phyloP scores from a whole-genome alignment of 768 basidiomycete genomes.

The Wakefieldia striispora region DNA sequence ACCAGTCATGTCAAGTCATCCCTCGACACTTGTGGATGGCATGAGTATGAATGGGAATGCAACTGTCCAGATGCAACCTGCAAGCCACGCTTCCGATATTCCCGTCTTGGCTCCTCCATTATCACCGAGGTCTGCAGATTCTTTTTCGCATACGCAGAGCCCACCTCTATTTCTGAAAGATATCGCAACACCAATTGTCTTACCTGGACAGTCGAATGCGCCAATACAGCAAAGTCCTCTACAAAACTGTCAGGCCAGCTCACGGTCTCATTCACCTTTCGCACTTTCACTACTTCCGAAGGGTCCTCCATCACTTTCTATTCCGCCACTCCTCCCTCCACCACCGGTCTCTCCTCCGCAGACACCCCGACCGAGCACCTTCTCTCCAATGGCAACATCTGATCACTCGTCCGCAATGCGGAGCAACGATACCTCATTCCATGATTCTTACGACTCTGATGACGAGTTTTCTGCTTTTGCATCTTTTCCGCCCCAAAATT shows the following conservation, averaged over 20 bases:
- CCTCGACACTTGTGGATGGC: conserved; percentile 4
- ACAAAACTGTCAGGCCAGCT: conserved; percentile 16
- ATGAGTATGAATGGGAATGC: background rate
- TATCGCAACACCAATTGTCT: background rate
- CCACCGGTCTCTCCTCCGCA: conserved; percentile 31
- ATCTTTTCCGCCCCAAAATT: conserved; percentile 26
- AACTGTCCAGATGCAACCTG: background rate
- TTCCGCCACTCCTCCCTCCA: conserved; percentile 31
- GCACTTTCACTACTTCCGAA: conserved; percentile 25
- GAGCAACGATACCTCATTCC: background rate
- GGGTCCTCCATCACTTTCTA: conserved; percentile 21
- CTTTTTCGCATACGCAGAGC: conserved; percentile 15
- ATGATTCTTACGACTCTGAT: conserved; percentile 31
- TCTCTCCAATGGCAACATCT: conserved; percentile 5
- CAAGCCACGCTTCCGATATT: conserved; percentile 5
- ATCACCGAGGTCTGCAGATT: conserved; percentile 31
- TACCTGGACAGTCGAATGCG: conserved; percentile 1
- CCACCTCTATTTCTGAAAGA: conserved; percentile 8
- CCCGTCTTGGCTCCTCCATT: conserved; percentile 22
- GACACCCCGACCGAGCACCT: conserved; percentile 26
- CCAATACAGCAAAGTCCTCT: conserved; percentile 16
- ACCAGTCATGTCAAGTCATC: conserved; percentile 19
- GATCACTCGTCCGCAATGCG: conserved; percentile 9
- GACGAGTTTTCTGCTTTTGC: conserved; percentile 56
- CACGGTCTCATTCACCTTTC: conserved; percentile 18